These are phyloP conservation scores for bread wheat (Triticum aestivum) DNA, from an alignment of 176 grass and related monocot species.

Conservation along the genomic window IWGSC_CS_RefSeq_v2.1 NC_057803.1:285117870-285118369, in stretches of 20 bases:
- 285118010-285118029: slow-evolving; percentile 89
- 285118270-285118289: background rate
- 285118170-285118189: slow-evolving; percentile 1
- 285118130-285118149: slow-evolving; percentile 21
- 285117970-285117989: slow-evolving; percentile 98
- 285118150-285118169: background rate
- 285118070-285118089: slow-evolving; percentile 12
- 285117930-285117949: slow-evolving; percentile 61
- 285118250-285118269: background rate
- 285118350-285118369: slow-evolving; percentile 1
- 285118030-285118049: slow-evolving; percentile 72
- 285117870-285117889: slow-evolving; percentile 1
- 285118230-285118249: slow-evolving; percentile 11
- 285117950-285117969: slow-evolving; percentile 98
- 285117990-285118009: slow-evolving; percentile 97
- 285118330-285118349: background rate
- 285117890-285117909: background rate
- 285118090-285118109: slow-evolving; percentile 23
- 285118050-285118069: slow-evolving; percentile 73
- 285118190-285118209: slow-evolving; percentile 14
- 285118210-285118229: slow-evolving; percentile 31
- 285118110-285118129: slow-evolving; percentile 30
- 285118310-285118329: background rate
- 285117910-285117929: slow-evolving; percentile 1
- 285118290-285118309: background rate